Conservation (phyloP, 768 basidiomycete genomes). For the Tulasnella sp. region DNA sequence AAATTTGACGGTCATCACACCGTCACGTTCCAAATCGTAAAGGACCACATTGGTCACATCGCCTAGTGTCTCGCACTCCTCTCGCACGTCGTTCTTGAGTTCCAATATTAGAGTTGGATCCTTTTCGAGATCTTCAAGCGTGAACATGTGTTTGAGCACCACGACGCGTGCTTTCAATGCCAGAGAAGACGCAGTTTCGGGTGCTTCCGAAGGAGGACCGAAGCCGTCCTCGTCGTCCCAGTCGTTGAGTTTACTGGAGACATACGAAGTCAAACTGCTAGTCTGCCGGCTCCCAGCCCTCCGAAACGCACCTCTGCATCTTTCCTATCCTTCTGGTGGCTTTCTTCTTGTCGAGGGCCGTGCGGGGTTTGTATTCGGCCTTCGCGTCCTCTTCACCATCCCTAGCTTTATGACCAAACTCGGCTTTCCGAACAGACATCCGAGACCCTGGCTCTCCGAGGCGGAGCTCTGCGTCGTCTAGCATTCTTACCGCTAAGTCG, state of each 20-base stretch:
- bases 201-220: conserved; percentile 62
- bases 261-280: not conserved
- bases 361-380: conserved; percentile 50
- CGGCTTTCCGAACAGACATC: conserved; percentile 72
- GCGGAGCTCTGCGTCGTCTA: conserved; percentile 90
- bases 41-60: conserved; percentile 94
- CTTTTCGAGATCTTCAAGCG: conserved; percentile 75
- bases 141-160: conserved; percentile 95
- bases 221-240: conserved; percentile 96
- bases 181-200: conserved; percentile 46
- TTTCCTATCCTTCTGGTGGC: conserved; percentile 70
- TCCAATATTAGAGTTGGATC: conserved; percentile 84
- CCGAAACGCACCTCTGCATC: conserved; percentile 67
- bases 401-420: conserved; percentile 67
- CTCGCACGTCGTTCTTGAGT: conserved; percentile 92
- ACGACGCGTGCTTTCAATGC: conserved; percentile 64
- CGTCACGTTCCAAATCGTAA: conserved; percentile 90
- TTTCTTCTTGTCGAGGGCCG: conserved; percentile 73
- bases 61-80: conserved; percentile 84
- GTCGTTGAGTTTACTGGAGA: conserved; percentile 75
- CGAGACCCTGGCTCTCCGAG: conserved; percentile 69
- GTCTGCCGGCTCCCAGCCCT: not conserved
- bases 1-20: conserved; percentile 96
- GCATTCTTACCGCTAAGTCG: conserved; percentile 68
- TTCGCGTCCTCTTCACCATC: conserved; percentile 37